Base-by-base conservation (phyloP, 2,329 filamentous ascomycete genomes). In the Xylaria hypoxylon region DNA sequence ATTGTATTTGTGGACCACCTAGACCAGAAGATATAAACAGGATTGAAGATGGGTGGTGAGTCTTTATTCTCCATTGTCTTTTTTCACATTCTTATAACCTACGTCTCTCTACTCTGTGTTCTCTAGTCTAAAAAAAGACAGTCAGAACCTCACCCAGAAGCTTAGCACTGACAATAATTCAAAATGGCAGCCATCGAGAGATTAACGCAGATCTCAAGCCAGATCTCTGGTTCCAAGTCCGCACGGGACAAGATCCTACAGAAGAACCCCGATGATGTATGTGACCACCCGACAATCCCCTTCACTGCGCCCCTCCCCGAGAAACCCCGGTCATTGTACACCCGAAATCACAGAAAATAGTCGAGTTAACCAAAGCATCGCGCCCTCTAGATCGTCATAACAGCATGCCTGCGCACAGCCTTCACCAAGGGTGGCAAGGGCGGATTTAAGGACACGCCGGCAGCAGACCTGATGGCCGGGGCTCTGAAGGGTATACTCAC, bases 401-500 rank as follows among this genome's bases (percentile, higher is more conserved):
- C 96, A 69, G 93, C 92, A 72, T 93, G 92, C 73, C 92, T 97
- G 76, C 93, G 96, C 75, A 97, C 93, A 17, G 89, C 96, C 75
- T 90, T 98, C 80, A 97, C 94, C 72, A 96, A 93, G 81, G 95
- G 94, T 73, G 94, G 94, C 76, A 94, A 94, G 82, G 96, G 96
- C 73, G 91, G 89, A 56, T 96, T 99, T 86, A 98, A 98, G 85
- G 96, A 98, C 82, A 98, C 96, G 8, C 86, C 89, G 62, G 92
- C 92, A 6, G 88, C 93, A 45, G 95, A 98, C 80, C 85, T 98
- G 69, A 89, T 98, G 75, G 89, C 89, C 57, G 93, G 93, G 73
- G 90, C 93, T 52, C 90, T 98, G 81, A 91, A 90, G 81, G 90
- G 89, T 66, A 84, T 98, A 71, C 86, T 98, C 77, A 85, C 92